These are phyloP conservation scores for Cryptococcus hybrid DNA, from an alignment of 1,284 basidiomycete species.

Conservation along the genomic window DNA sequence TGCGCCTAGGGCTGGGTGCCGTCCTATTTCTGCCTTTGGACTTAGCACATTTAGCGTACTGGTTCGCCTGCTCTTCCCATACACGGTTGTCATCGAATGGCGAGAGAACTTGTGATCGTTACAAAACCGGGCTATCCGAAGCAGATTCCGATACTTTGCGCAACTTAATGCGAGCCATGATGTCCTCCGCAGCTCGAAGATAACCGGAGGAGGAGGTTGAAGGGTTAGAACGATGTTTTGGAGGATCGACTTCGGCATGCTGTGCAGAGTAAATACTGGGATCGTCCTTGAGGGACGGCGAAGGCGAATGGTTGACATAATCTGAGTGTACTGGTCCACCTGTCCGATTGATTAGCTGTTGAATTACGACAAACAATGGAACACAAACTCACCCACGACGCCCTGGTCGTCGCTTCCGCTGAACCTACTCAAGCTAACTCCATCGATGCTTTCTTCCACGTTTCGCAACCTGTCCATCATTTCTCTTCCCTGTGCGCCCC, in stretches of 20 bases:
- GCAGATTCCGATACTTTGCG: slow-evolving; percentile 39
- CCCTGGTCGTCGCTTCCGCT: slow-evolving; percentile 7
- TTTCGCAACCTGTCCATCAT: slow-evolving; percentile 42
- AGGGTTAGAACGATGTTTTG: slow-evolving; percentile 40
- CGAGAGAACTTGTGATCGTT: slow-evolving; percentile 51
- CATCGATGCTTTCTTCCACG: slow-evolving; percentile 29
- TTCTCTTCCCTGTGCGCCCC: slow-evolving; percentile 37
- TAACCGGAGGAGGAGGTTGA: slow-evolving; percentile 55
- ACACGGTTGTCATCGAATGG: slow-evolving; percentile 43
- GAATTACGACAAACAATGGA: no score
- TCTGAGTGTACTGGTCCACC: slow-evolving; percentile 10
- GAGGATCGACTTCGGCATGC: slow-evolving; percentile 5
- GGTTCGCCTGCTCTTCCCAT: slow-evolving; percentile 19
- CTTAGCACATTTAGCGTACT: slow-evolving; percentile 1
- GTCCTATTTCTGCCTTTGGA: slow-evolving; percentile 17
- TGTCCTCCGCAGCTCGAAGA: slow-evolving; percentile 66
- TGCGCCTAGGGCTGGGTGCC: slow-evolving; percentile 36
- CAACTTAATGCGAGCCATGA: slow-evolving; percentile 77
- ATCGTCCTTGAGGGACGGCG: slow-evolving; percentile 16
- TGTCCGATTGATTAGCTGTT: no score
- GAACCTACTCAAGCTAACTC: slow-evolving; percentile 26
- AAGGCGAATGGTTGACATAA: slow-evolving; percentile 21
- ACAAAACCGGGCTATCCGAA: slow-evolving; percentile 53
- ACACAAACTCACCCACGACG: no score
- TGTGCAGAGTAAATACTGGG: neutral